phyloP scores from a whole-genome alignment of 371 early-diverging fungal genomes.

The Chytridium lagenaria region DNA sequence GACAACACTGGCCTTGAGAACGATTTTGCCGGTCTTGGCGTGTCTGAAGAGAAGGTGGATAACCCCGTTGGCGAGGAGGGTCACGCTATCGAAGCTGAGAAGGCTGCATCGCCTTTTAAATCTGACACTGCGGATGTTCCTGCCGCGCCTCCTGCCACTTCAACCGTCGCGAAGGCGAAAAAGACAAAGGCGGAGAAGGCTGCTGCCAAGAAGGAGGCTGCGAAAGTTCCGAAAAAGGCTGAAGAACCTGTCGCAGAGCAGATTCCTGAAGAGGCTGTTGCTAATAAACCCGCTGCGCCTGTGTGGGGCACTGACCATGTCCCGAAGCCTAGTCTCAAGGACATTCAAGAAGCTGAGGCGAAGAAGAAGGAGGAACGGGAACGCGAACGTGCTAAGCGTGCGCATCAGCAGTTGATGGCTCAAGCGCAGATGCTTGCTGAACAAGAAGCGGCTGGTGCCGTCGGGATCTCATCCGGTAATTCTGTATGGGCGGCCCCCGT shows the following conservation, averaged over 20 bases:
- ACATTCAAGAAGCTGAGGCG: constrained; percentile 57
- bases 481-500: constrained; percentile 23
- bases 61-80: not conserved
- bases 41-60: not conserved
- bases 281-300: constrained; percentile 26
- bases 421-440: constrained; percentile 46
- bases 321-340: constrained; percentile 52
- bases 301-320: constrained; percentile 28
- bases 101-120: not conserved
- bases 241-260: not conserved
- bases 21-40: not conserved
- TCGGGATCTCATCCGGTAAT: constrained; percentile 16
- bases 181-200: constrained; percentile 17
- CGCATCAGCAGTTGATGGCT: constrained; percentile 44
- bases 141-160: not conserved
- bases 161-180: constrained; percentile 16
- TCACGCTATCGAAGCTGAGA: not conserved
- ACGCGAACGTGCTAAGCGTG: constrained; percentile 35
- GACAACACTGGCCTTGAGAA: not conserved
- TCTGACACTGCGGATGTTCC: not conserved
- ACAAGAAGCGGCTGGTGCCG: constrained; percentile 32
- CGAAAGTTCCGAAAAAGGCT: not conserved
- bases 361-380: constrained; percentile 41
- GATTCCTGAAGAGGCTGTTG: not conserved
- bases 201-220: not conserved